These are phyloP conservation scores for Posidonia australis DNA, from an alignment of 106 monocot species.

Conservation along the genomic window DNA sequence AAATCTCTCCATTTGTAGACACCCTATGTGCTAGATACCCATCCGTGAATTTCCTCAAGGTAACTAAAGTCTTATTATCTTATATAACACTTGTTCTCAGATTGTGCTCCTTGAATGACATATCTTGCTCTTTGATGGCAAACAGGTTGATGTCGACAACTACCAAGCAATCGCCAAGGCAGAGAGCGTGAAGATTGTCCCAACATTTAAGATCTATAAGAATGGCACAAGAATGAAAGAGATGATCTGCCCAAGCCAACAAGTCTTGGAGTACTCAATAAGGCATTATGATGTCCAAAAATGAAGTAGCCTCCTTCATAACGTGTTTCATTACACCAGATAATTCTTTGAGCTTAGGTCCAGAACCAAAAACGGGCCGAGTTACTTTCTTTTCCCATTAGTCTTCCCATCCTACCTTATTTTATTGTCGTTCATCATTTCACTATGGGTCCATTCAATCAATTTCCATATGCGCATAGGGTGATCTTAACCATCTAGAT, in stretches of 20 bases:
- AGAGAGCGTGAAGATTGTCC: constrained; percentile 49
- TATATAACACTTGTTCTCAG: background rate
- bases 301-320: background rate
- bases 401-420: background rate
- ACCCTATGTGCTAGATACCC: constrained; percentile 51
- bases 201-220: constrained; percentile 58
- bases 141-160: constrained; percentile 23
- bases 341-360: background rate
- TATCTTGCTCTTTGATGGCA: background rate
- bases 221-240: constrained; percentile 42
- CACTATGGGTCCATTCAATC: background rate
- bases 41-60: constrained; percentile 87
- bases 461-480: background rate
- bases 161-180: constrained; percentile 27
- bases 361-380: background rate
- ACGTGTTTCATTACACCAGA: background rate
- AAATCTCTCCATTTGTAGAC: constrained; percentile 57
- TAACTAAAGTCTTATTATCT: constrained; percentile 5
- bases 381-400: background rate
- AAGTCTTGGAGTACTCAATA: constrained; percentile 37
- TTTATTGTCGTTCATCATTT: background rate
- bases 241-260: constrained; percentile 56
- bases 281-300: constrained; percentile 30
- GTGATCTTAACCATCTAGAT: too few species aligned
- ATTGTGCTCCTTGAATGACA: background rate